Evolutionary conservation across 148 eudicot species (phyloP).

Genomic region (Chenopodium berlandieri): DNA sequence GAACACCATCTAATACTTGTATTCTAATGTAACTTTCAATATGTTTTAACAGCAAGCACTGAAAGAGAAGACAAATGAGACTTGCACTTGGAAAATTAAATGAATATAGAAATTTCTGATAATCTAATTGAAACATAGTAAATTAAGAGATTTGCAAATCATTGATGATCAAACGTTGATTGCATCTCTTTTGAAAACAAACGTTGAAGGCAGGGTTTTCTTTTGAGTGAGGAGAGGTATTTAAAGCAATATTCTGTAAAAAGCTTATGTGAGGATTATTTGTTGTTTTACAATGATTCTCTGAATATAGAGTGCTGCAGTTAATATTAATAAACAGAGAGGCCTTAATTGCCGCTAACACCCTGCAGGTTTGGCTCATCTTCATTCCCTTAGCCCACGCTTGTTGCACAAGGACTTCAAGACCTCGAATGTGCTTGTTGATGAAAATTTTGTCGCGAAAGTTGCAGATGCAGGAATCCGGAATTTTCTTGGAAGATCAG

Average conservation of each 20-base stretch:
- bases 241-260: neutral
- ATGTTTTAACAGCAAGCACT: neutral
- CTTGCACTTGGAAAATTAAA: neutral
- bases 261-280: slow-evolving; percentile 18
- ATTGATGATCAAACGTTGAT: neutral
- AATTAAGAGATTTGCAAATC: neutral
- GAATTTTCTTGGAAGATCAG: slow-evolving; percentile 79
- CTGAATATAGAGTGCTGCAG: slow-evolving; percentile 1
- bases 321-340: neutral
- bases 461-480: slow-evolving; percentile 97
- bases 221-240: neutral
- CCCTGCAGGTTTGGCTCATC: slow-evolving; percentile 84
- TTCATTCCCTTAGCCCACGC: slow-evolving; percentile 94
- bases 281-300: neutral
- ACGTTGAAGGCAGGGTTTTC: neutral
- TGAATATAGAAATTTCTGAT: neutral
- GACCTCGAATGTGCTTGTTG: slow-evolving; percentile 95
- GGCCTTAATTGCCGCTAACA: slow-evolving; percentile 19
- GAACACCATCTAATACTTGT: neutral
- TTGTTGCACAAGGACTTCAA: slow-evolving; percentile 92
- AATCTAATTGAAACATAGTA: neutral
- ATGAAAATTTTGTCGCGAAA: slow-evolving; percentile 95
- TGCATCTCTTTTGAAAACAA: neutral
- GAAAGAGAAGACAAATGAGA: neutral
- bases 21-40: neutral